A percentile compares a stretch with the other conserved stretches of the same genome.
Evolutionary conservation across 2,329 filamentous ascomycete species (phyloP).

Genomic region (Monilinia fructicola): DNA sequence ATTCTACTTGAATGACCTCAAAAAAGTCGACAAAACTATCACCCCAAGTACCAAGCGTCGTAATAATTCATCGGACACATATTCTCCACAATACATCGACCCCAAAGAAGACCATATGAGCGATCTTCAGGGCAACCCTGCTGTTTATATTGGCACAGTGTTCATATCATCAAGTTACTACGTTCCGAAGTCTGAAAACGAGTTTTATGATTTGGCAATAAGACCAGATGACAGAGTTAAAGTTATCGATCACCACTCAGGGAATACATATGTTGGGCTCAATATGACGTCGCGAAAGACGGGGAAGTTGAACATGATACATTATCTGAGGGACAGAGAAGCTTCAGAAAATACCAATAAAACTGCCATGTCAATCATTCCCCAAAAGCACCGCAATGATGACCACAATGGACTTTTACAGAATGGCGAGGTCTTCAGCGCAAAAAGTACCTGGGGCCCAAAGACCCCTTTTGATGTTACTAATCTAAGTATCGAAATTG

Average conservation of each 20-base stretch:
- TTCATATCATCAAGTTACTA: slow-evolving; percentile 2
- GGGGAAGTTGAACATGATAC: neutral
- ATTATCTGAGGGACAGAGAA: neutral
- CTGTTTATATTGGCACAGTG: neutral
- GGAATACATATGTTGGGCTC: neutral
- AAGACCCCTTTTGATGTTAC: neutral
- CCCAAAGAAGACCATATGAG: neutral
- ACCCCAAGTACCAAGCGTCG: neutral
- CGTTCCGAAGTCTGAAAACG: neutral
- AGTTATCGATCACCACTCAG: neutral
- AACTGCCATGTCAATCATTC: neutral
- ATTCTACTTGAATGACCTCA: neutral
- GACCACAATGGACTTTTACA: neutral
- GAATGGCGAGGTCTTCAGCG: slow-evolving; percentile 1
- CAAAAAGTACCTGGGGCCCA: neutral
- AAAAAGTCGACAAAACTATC: neutral
- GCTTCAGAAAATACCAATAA: neutral
- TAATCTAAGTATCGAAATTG: neutral
- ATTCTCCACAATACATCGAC: neutral
- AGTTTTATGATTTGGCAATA: neutral
- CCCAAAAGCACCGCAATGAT: neutral
- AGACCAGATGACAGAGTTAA: neutral
- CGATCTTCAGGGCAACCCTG: neutral
- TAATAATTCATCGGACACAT: neutral
- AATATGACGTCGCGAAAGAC: neutral